These are phyloP conservation scores for Lagenidium giganteum DNA, from an alignment of 352 stramenopile species.

Conservation along the genomic window DNA sequence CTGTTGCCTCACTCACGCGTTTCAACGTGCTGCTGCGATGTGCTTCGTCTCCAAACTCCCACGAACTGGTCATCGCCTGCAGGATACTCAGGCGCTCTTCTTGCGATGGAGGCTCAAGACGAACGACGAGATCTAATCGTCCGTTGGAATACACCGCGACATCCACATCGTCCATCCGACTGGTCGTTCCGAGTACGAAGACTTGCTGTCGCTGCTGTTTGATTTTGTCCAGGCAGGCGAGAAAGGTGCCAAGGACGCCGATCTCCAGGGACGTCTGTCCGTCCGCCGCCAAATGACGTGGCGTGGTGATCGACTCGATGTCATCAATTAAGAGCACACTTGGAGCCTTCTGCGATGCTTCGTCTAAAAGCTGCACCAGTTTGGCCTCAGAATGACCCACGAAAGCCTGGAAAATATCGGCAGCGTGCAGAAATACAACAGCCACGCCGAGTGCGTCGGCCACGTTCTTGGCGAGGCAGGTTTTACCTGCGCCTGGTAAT, in stretches of 20 bases:
- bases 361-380: conserved; percentile 59
- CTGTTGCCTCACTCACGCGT: conserved; percentile 92
- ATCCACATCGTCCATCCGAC: conserved; percentile 82
- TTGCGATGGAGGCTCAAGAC: conserved; percentile 93
- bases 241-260: conserved; percentile 75
- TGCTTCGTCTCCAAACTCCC: conserved; percentile 88
- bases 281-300: conserved; percentile 47
- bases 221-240: conserved; percentile 81
- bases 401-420: conserved; percentile 93
- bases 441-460: conserved; percentile 32
- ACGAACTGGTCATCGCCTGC: conserved; percentile 84
- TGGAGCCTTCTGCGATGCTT: conserved; percentile 30
- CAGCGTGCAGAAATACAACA: conserved; percentile 61
- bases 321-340: conserved; percentile 87
- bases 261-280: conserved; percentile 63
- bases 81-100: conserved; percentile 90
- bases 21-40: too few relatives aligned
- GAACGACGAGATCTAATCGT: conserved; percentile 94
- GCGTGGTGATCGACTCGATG: conserved; percentile 82
- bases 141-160: conserved; percentile 92
- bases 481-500: conserved; percentile 73
- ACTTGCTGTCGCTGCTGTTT: conserved; percentile 31
- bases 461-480: conserved; percentile 37
- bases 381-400: conserved; percentile 88
- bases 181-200: conserved; percentile 78